A percentile compares a stretch with the other conserved stretches of the same genome.
phyloP scores from a whole-genome alignment of 345 rosid species.

The Bruguiera parviflora region DNA sequence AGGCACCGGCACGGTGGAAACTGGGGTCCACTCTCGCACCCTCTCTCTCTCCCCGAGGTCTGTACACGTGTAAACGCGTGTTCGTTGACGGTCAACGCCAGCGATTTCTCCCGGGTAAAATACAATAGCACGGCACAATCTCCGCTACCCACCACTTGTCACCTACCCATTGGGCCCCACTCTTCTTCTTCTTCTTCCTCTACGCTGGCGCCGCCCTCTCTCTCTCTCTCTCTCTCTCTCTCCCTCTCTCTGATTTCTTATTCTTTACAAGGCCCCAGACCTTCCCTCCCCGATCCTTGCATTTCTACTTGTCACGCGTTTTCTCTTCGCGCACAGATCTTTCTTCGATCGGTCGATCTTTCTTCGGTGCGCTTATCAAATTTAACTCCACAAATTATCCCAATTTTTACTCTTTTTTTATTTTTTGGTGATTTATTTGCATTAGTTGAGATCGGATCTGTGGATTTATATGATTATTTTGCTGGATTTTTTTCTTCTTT shows the following conservation, averaged over 20 bases:
- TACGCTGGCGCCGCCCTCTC: background rate
- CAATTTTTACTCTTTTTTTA: background rate
- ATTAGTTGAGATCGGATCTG: background rate
- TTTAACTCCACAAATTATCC: background rate
- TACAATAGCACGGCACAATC: constrained; percentile 22
- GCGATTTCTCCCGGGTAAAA: constrained; percentile 15
- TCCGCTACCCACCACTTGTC: constrained; percentile 37
- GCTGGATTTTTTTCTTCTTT: no score
- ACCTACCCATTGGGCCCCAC: constrained; percentile 28
- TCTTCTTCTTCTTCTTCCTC: background rate
- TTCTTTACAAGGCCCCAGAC: no score
- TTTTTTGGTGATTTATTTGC: background rate
- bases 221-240: constrained; percentile 1
- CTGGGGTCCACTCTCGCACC: no score
- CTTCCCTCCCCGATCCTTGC: background rate
- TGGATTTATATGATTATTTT: background rate
- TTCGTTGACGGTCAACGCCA: constrained; percentile 37
- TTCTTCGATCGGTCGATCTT: background rate
- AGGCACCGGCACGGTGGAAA: no score
- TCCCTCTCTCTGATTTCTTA: background rate
- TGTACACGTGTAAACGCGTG: background rate
- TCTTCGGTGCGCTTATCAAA: constrained; percentile 18
- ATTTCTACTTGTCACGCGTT: no score
- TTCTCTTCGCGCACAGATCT: no score
- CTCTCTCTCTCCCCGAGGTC: no score